These are phyloP conservation scores for Pelagophyceae sp. DNA, from an alignment of 352 stramenopile genomes.

Conservation along the genomic window DNA sequence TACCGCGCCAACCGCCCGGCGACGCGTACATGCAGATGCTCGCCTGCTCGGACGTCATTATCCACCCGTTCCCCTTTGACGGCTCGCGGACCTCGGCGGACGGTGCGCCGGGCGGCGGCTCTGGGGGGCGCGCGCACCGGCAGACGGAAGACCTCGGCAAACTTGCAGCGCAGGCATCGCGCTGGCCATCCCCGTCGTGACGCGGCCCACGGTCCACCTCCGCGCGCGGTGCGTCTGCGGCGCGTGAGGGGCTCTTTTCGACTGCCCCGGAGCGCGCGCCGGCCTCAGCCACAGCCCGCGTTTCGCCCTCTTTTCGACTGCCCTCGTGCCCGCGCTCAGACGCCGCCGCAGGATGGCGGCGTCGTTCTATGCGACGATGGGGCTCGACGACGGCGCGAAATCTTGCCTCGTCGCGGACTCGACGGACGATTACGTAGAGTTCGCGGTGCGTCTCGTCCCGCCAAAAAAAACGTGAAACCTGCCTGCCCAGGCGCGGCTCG, in stretches of 20 bases:
- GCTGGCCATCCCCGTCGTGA: constrained; percentile 37
- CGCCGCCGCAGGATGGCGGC: neutral
- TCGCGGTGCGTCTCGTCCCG: constrained; percentile 34
- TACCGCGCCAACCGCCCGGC: constrained; percentile 25
- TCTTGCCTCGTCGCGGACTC: constrained; percentile 26
- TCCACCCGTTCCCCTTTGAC: constrained; percentile 53
- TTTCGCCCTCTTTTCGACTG: no score
- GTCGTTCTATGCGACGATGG: constrained; percentile 36
- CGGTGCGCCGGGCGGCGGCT: no score
- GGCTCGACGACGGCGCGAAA: constrained; percentile 16
- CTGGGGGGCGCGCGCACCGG: no score
- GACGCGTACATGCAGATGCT: constrained; percentile 36
- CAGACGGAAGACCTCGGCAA: no score
- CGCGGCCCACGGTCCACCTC: constrained; percentile 35
- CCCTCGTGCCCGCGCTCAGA: neutral
- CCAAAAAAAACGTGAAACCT: no score
- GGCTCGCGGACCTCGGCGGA: constrained; percentile 46
- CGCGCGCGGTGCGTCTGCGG: constrained; percentile 42
- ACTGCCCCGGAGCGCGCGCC: no score
- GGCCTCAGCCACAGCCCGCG: no score
- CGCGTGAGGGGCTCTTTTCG: no score
- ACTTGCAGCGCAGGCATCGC: no score
- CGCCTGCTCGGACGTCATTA: constrained; percentile 31
- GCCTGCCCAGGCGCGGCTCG: no score
- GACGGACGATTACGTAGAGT: constrained; percentile 37